Base-by-base conservation (phyloP, 2,329 filamentous ascomycete species). In the Cladosporium sp. region DNA sequence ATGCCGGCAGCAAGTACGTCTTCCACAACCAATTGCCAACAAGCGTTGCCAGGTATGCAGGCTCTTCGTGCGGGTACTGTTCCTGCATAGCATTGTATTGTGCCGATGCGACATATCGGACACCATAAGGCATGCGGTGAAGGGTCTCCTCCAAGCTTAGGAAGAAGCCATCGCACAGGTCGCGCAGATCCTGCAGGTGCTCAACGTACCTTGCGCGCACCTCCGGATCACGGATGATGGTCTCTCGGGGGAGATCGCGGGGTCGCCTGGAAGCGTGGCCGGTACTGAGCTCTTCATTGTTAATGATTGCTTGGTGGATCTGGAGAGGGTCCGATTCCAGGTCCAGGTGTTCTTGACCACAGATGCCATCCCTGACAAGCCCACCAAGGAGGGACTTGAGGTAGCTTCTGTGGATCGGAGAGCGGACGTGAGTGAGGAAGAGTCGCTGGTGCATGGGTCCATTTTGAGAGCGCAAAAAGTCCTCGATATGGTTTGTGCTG, bases 271-370 rank as follows among this genome's bases (percentile, higher is more conserved):
- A 95, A 16, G 89, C 83, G 59, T 84, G 83, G 4, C 93, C 93
- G 0, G 93, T 98, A 14, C 89, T 85, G 19, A 98, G 82, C 71
- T 98, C 93, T 70, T 97, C 92, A 63, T 98, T 95, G 73, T 95
- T 97, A 72, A 98, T 95, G 11, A 89, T 85, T 4, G 90, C 93
- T 40, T 88, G 83, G 71, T 98, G 97, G 53, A 98, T 98, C 62
- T 97, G 92, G 76, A 97, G 86, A 0, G 93, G 93, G 65, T 98
- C 93, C 67, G 92, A 96, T 71, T 98, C 93, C 22, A 98, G 77
- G 67, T 98, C 92, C 33, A 98, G 77, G 4, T 85, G 86, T 10
- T 90, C 85, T 61, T 96, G 93, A 51, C 95, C 93, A 51, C 97
- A 85, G 63, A 98, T 90, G 65, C 93, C 92, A 66, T 95, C 88